Evolutionary conservation across 805 yeast genomes (phyloP).

Genomic region (Metschnikowia drakensbergensis): DNA sequence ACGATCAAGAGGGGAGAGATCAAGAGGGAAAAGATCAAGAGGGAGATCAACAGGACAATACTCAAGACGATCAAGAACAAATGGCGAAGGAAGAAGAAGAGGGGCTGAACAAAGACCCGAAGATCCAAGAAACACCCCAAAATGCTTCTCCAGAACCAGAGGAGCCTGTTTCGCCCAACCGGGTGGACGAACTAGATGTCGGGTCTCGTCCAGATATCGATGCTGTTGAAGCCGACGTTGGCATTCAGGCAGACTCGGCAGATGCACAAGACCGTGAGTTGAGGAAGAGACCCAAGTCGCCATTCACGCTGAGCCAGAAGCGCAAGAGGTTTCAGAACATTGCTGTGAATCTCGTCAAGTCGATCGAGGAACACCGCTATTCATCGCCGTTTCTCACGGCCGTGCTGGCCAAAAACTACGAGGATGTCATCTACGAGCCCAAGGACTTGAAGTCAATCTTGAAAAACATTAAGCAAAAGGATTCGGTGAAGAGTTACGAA

Average conservation of each 20-base stretch:
- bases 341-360: constrained; percentile 58
- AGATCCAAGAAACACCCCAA: too few relatives aligned
- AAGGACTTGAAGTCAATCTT: constrained; percentile 64
- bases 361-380: constrained; percentile 64
- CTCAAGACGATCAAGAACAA: too few relatives aligned
- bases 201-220: too few relatives aligned
- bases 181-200: too few relatives aligned
- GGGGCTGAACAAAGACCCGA: too few relatives aligned
- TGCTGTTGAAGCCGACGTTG: background rate
- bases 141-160: too few relatives aligned
- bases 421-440: constrained; percentile 57
- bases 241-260: background rate
- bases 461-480: constrained; percentile 46
- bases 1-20: too few relatives aligned
- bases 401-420: constrained; percentile 70
- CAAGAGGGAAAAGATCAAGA: too few relatives aligned
- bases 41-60: too few relatives aligned
- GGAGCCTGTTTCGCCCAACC: too few relatives aligned
- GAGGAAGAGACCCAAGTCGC: constrained; percentile 1
- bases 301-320: constrained; percentile 9
- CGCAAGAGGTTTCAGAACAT: constrained; percentile 56
- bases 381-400: constrained; percentile 74
- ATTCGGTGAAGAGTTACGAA: constrained; percentile 40
- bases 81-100: too few relatives aligned
- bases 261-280: background rate